Evolutionary conservation across 1,139 yeast genomes (phyloP), one percentile per base, ranked within the genome.

Genomic region (Entelexis paramagnoliae): DNA sequence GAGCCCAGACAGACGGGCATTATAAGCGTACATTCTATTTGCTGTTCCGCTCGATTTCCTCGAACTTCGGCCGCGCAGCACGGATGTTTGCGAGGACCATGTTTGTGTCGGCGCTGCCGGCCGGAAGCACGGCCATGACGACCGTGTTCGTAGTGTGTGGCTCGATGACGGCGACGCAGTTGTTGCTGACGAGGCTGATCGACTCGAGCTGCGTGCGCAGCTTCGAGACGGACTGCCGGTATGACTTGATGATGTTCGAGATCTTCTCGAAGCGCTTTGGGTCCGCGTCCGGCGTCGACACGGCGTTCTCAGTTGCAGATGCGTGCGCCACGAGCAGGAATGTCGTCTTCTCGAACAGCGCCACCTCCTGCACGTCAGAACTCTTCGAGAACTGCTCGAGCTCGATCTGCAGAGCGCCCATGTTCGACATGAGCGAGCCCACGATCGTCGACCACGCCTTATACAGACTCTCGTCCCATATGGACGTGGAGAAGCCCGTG

Each of bases 401-500:
- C 64, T 86, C 85, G 55, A 78, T 78, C 66, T 89, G 91, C 64
- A 88, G 85, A 17, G 80, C 69, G 48, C 79, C 76, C 79, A 91
- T 89, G 64, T 93, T 91, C 10, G 98, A 97, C 55, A 91, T 89
- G 60, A 91, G 74, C 2, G 96, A 84, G 64, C 97, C 88, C 35
- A 91, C 97, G 56, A 91, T 91, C 51, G 83, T 85, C 4, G 96
- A 85, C 99, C 99, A 91, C 0, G 98, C 98, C 66, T 84, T 86
- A 68, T 89, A 91, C 57, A 91, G 73, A 63, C 94, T 81, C 67
- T 91, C 98, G 68, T 91, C 97, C 98, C 98, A 91, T 55, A 91
- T 91, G 4, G 96, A 85, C 0, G 98, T 91, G 7, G 96, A 91
- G 64, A 88, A 89, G 9, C 97, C 96, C n/a, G 78, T 77, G 43